Conservation (phyloP, 139 green algal genomes). For the Helicosporidium sp. region DNA sequence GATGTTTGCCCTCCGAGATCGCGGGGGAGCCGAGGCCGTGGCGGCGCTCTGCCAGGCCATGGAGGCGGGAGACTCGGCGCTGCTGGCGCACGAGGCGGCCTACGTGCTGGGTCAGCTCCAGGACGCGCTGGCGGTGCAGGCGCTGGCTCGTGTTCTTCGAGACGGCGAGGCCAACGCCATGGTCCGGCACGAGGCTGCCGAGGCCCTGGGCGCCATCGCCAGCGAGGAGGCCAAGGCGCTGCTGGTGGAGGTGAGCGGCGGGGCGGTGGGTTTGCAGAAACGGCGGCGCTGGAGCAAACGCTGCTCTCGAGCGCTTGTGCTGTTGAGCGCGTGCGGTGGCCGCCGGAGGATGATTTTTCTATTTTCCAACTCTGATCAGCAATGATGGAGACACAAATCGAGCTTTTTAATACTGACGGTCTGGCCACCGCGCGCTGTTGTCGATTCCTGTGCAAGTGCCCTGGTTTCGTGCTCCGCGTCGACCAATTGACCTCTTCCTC, state of each 20-base stretch:
- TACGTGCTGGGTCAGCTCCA: conserved; percentile 97
- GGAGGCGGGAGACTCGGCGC: conserved; percentile 18
- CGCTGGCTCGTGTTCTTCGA: conserved; percentile 31
- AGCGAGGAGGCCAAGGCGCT: conserved; percentile 29
- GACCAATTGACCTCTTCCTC: background rate
- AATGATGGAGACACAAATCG: no score
- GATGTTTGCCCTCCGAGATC: conserved; percentile 88
- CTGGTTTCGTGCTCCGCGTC: background rate
- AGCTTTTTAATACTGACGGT: no score
- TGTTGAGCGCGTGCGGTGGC: background rate
- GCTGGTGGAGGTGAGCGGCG: conserved; percentile 36
- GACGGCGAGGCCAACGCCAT: conserved; percentile 74
- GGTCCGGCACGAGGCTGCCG: conserved; percentile 93
- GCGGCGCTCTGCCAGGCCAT: conserved; percentile 44
- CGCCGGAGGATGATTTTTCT: background rate
- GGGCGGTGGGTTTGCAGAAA: no score
- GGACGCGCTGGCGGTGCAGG: conserved; percentile 27
- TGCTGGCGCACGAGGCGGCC: conserved; percentile 87
- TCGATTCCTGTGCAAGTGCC: background rate
- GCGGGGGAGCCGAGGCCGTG: conserved; percentile 54
- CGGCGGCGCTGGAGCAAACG: no score
- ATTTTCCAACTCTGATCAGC: no score
- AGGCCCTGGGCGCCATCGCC: conserved; percentile 77
- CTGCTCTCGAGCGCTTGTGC: background rate
- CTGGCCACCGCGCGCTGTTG: background rate